These are phyloP conservation scores for Chalaropsis ovoidea DNA, from an alignment of 2,329 filamentous ascomycete genomes.

Conservation along the genomic window DNA sequence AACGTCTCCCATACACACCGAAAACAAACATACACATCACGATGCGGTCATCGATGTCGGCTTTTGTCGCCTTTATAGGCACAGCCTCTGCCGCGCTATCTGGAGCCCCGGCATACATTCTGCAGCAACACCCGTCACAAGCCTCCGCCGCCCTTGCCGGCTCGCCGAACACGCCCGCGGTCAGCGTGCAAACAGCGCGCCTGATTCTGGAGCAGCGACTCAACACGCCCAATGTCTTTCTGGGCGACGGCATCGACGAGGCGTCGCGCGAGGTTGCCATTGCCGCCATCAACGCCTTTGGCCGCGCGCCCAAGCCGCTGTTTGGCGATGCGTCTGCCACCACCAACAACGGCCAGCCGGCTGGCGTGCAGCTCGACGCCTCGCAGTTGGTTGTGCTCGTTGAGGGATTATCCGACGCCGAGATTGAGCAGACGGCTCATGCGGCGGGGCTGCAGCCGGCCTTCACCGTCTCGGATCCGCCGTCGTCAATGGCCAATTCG, in stretches of 20 bases:
- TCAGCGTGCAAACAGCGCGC: slow-evolving; percentile 21
- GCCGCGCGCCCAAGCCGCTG: slow-evolving; percentile 21
- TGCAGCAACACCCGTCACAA: slow-evolving; percentile 13
- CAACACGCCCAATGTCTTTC: slow-evolving; percentile 24
- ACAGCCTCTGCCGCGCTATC: slow-evolving; percentile 19
- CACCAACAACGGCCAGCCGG: not conserved
- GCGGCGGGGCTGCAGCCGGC: slow-evolving; percentile 31
- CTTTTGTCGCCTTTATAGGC: slow-evolving; percentile 21
- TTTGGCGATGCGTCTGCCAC: slow-evolving; percentile 9
- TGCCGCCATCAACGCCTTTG: slow-evolving; percentile 23
- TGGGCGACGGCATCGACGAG: slow-evolving; percentile 20
- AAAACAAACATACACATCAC: not conserved
- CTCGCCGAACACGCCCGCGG: slow-evolving; percentile 6
- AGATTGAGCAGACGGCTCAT: slow-evolving; percentile 37
- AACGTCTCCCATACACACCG: not conserved
- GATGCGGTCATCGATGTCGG: slow-evolving; percentile 22
- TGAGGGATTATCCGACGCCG: slow-evolving; percentile 44
- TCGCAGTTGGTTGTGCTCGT: slow-evolving; percentile 50
- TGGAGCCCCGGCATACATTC: slow-evolving; percentile 22
- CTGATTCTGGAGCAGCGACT: slow-evolving; percentile 25
- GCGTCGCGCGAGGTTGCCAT: slow-evolving; percentile 23
- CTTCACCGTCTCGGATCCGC: slow-evolving; percentile 42
- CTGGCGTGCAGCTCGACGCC: not conserved
- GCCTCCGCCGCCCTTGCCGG: not conserved
- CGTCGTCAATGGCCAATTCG: slow-evolving; percentile 36